These are phyloP conservation scores for Pycnococcus provasolii DNA, from an alignment of 139 green algal species.

Conservation along the genomic window DNA sequence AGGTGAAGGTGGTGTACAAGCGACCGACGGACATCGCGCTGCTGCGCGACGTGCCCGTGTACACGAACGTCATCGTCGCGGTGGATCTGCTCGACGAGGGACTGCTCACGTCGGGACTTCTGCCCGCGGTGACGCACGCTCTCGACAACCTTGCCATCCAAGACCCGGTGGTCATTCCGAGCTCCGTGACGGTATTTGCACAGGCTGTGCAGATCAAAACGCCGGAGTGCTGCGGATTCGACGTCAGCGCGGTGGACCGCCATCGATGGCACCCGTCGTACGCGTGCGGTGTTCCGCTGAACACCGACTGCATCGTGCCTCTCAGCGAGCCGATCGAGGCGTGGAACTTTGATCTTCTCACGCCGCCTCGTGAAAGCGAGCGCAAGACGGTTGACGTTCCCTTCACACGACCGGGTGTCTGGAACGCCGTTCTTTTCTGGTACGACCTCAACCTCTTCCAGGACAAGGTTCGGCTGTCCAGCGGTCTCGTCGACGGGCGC, in stretches of 20 bases:
- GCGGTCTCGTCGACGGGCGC: neutral
- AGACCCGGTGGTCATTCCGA: conserved; percentile 48
- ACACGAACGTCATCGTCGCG: conserved; percentile 52
- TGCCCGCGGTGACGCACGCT: conserved; percentile 44
- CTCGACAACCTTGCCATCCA: conserved; percentile 41
- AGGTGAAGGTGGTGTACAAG: conserved; percentile 51
- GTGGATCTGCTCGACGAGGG: conserved; percentile 58
- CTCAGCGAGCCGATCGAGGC: conserved; percentile 40
- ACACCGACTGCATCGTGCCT: conserved; percentile 25
- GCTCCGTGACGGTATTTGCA: conserved; percentile 49
- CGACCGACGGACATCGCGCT: conserved; percentile 53
- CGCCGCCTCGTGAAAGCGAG: conserved; percentile 36
- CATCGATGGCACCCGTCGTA: conserved; percentile 50
- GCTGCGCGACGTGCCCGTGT: conserved; percentile 46
- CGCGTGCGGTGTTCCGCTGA: conserved; percentile 31
- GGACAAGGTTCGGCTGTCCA: conserved; percentile 20
- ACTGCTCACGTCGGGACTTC: conserved; percentile 48
- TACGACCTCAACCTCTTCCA: conserved; percentile 28
- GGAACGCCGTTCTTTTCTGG: conserved; percentile 35
- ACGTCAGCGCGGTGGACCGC: conserved; percentile 45
- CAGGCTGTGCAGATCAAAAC: conserved; percentile 47
- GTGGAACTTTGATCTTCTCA: conserved; percentile 60
- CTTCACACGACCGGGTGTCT: conserved; percentile 31
- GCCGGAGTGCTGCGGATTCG: conserved; percentile 37
- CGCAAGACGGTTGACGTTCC: conserved; percentile 47